Percentiles rank a stretch among this genome's conserved stretches.
Conservation (phyloP, 805 yeast genomes). For the Kodamaea laetipori region DNA sequence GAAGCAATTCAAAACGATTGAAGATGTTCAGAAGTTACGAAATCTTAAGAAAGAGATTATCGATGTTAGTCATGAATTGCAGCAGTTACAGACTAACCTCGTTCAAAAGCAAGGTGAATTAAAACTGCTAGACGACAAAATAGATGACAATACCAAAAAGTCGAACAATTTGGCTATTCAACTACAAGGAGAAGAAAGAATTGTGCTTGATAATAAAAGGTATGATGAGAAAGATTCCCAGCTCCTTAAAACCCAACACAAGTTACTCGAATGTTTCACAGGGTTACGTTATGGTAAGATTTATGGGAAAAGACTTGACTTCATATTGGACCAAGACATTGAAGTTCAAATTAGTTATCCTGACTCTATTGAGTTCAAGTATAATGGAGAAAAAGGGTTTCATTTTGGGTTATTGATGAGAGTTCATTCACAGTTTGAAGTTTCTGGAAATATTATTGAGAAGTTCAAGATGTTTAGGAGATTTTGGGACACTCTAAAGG, state of each 20-base stretch:
- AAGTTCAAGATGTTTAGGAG: conserved; percentile 20
- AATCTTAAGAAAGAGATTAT: conserved; percentile 21
- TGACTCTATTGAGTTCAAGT: not conserved
- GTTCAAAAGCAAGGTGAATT: conserved; percentile 14
- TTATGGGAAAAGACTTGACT: conserved; percentile 14
- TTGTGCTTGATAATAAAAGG: conserved; percentile 17
- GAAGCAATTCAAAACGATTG: conserved; percentile 13
- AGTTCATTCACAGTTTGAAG: not conserved
- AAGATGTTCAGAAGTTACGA: conserved; percentile 17
- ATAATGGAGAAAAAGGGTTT: not conserved
- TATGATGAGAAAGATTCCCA: conserved; percentile 26
- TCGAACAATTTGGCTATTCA: conserved; percentile 16
- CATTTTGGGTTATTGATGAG: not conserved
- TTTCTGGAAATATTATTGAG: conserved; percentile 6
- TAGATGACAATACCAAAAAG: conserved; percentile 16
- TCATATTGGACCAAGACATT: conserved; percentile 18
- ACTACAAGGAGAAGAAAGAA: conserved; percentile 15
- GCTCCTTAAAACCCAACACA: conserved; percentile 23
- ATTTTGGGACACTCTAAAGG: conserved; percentile 22
- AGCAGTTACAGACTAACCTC: conserved; percentile 15
- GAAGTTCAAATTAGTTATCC: conserved; percentile 7
- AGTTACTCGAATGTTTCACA: conserved; percentile 29
- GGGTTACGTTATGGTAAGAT: conserved; percentile 23
- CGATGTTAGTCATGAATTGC: conserved; percentile 20
- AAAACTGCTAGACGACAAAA: conserved; percentile 10